Base-by-base conservation (phyloP, 768 basidiomycete genomes). In the Crassisporium funariophilum region DNA sequence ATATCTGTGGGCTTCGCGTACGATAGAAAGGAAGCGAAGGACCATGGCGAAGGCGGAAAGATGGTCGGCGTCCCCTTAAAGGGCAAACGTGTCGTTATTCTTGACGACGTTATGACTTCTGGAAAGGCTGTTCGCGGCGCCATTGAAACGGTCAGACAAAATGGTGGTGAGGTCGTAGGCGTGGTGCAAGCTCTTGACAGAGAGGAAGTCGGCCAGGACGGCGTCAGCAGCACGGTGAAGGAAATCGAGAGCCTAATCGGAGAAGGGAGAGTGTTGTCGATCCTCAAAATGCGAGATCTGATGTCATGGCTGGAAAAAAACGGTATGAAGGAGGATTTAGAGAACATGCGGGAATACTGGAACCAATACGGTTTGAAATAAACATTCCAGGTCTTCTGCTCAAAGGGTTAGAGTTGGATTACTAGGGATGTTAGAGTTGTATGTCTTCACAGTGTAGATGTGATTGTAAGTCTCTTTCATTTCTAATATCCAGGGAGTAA, bases 101-200 rank as follows among this genome's bases (percentile, higher is more conserved):
- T 98, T 24, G 95, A 99, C 73, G 95, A 99, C 56, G 97, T 99
- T 42, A 91, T 98, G 77, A 98, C 97, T 2, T 81, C 86, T 9
- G 90, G 90, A 11, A 95, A 87, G 17, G 95, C 95, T 4, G 84
- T 94, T 22, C 80, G 94, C 7, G 79, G 83, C 24, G 88, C 94
- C 2, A 86, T 95, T 40, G 82, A 84, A 36, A 81, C 84, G 6
- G 85, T 98, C 13, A 65, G 67, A 25, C 62, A 70, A 39, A 76
- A 79, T 29, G 88, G 87, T 2, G 93, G 95, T 0, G 75, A 87
- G 44, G 84, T 97, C 5, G 88, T 94, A 0, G 95, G 95, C 1
- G 88, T 97, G 15, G 78, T 95, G 5, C 85, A 93, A 61, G 77
- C 86, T 35, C 75, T 99, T 4, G 93, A 98, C 62, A 75, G 93